A percentile compares a stretch with the other conserved stretches of the same genome.
Conservation (phyloP, 805 yeast species). For the Clavispora fructus region DNA sequence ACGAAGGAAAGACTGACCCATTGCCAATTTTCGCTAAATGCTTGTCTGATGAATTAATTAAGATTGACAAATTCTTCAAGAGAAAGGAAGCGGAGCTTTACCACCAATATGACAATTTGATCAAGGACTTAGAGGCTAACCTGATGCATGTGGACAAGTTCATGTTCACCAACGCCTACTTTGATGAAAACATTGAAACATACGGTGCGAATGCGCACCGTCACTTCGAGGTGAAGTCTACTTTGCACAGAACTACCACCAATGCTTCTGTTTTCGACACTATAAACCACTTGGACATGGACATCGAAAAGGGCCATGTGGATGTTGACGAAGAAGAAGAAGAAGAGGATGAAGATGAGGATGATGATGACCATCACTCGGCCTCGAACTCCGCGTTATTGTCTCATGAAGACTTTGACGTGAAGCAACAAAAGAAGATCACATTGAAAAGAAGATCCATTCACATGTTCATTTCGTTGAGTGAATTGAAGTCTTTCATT, state of each 20-base stretch:
- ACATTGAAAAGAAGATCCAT: constrained; percentile 64
- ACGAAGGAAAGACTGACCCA: constrained; percentile 17
- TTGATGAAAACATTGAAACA: constrained; percentile 3
- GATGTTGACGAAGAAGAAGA: constrained; percentile 24
- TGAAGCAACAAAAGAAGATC: constrained; percentile 39
- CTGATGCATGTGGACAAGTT: constrained; percentile 23
- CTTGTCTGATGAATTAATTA: constrained; percentile 44
- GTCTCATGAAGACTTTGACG: constrained; percentile 22
- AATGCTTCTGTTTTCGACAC: constrained; percentile 25
- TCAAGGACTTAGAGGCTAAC: constrained; percentile 40
- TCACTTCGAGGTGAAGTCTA: constrained; percentile 15
- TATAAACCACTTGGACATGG: constrained; percentile 24
- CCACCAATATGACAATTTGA: constrained; percentile 39
- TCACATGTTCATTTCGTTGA: constrained; percentile 63
- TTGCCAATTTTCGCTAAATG: constrained; percentile 42
- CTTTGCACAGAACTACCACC: constrained; percentile 18
- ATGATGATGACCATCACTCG: constrained; percentile 14
- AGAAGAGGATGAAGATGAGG: constrained; percentile 26
- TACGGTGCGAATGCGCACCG: constrained; percentile 16
- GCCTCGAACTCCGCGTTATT: constrained; percentile 19
- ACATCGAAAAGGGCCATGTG: constrained; percentile 21
- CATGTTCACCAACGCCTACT: constrained; percentile 22
- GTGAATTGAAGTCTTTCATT: constrained; percentile 77
- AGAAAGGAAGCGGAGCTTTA: constrained; percentile 43
- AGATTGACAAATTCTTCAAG: constrained; percentile 49